Conservation (phyloP, 345 rosid genomes). For the Microcos paniculata region DNA sequence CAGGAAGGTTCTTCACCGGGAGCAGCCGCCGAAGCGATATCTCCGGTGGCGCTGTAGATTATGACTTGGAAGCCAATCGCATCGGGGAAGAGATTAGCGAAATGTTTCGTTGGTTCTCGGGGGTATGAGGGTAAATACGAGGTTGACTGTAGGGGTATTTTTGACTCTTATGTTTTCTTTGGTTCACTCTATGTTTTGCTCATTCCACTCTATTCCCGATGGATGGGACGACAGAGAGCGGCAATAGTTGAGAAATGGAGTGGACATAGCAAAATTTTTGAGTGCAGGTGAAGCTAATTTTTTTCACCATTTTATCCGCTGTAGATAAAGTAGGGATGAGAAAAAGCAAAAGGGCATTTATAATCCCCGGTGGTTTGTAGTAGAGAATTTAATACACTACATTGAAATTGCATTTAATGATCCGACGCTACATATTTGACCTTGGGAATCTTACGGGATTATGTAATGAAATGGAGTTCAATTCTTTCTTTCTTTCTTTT, state of each 20-base stretch:
- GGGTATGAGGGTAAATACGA: constrained; percentile 42
- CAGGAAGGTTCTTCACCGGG: constrained; percentile 74
- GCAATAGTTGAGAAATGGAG: neutral
- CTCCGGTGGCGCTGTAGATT: constrained; percentile 40
- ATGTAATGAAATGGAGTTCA: neutral
- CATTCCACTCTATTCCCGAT: constrained; percentile 16
- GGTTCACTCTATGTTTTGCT: constrained; percentile 10
- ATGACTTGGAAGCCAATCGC: constrained; percentile 58
- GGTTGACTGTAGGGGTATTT: neutral
- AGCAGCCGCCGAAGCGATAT: constrained; percentile 79
- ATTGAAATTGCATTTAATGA: neutral
- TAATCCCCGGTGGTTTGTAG: neutral
- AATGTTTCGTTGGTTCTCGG: constrained; percentile 87
- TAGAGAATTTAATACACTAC: neutral
- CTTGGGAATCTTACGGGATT: neutral
- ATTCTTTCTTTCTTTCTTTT: neutral
- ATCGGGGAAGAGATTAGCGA: constrained; percentile 91
- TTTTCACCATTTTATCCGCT: constrained; percentile 1
- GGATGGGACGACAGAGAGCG: neutral
- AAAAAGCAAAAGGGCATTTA: neutral
- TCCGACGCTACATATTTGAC: neutral
- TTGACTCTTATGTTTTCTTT: neutral
- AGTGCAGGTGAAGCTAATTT: neutral
- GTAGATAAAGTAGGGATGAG: constrained; percentile 15
- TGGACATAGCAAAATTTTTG: constrained; percentile 25